A percentile compares a stretch with the other conserved stretches of the same genome.
Conservation (phyloP, 305 asterid species). For the Fraxinus greggii region DNA sequence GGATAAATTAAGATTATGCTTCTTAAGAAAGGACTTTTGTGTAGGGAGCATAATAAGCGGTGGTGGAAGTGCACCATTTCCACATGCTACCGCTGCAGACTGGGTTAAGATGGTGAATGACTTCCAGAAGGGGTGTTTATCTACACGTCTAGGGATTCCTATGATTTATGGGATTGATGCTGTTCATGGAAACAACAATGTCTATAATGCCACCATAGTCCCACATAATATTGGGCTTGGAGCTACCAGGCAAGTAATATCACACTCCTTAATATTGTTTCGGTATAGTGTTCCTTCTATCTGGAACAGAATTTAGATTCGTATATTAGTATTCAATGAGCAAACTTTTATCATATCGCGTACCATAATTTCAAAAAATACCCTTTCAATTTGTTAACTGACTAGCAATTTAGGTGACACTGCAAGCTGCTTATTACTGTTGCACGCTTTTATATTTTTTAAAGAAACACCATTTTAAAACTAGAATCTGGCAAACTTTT, state of each 20-base stretch:
- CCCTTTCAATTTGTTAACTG: too few relatives aligned
- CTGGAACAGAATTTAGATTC: too few relatives aligned
- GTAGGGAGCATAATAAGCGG: slow-evolving; percentile 85
- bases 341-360: too few relatives aligned
- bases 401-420: too few relatives aligned
- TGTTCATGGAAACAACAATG: slow-evolving; percentile 43
- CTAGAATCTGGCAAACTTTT: too few relatives aligned
- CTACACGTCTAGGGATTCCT: slow-evolving; percentile 43
- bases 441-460: too few relatives aligned
- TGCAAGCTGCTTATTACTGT: too few relatives aligned
- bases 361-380: too few relatives aligned
- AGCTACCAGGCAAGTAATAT: slow-evolving; percentile 41
- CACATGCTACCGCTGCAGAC: slow-evolving; percentile 61
- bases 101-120: slow-evolving; percentile 49
- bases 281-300: too few relatives aligned
- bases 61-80: slow-evolving; percentile 77
- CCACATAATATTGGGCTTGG: slow-evolving; percentile 51
- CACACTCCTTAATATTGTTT: not conserved
- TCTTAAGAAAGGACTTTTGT: slow-evolving; percentile 2
- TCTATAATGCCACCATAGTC: slow-evolving; percentile 42
- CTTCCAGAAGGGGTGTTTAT: slow-evolving; percentile 37
- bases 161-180: slow-evolving; percentile 53
- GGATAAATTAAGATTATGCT: not conserved
- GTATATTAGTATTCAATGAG: too few relatives aligned
- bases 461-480: too few relatives aligned